Base-by-base conservation (phyloP, 257 asterid species). In the Thymus mandschuricus region DNA sequence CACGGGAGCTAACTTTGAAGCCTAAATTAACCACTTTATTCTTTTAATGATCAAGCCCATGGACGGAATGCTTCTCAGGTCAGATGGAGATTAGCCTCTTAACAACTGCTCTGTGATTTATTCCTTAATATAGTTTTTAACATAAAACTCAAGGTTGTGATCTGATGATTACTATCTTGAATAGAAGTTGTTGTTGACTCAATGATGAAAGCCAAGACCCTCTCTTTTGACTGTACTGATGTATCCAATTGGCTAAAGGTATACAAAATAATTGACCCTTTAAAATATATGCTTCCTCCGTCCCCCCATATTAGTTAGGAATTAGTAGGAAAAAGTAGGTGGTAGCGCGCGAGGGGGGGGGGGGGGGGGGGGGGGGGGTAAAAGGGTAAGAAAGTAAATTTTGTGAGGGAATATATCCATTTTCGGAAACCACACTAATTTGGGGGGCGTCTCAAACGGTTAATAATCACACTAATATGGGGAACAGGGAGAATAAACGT, bases 21-120 rank as follows among this genome's bases (percentile, higher is more conserved):
- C 68, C 68, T 63, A 11, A 41, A 63, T 43, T 63, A 21, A 63
- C 35, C 35, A 41, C 49, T 41, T 8, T 62, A 62, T 21, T 4
- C 50, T 34, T 40, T 38, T 40, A 15, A 33, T 15, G 50, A 61
- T 38, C 51, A 62, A 21, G 54, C n/a, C 54, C 51, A 21, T 38
- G 51, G 67, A 61, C 13, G n/a, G 67, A 41, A 6, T 61, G 49
- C 28, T 21, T 60, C 31, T 62, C 10, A 41, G 40, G 28, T 21
- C 9, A 3, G 15, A 1, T 7, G 68, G 21, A 62, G 67, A 21
- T 40, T 38, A 40, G 6, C 12, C 48, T 34, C 45, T 12, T 34
- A 43, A 34, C 40, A 10, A 4, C 6, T 44, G 49, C 10, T 64
- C 43, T 27, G 43, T 31, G 6, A 27, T 9, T 12, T 63, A 12